A percentile compares a stretch with the other conserved stretches of the same genome.
These are phyloP conservation scores for Ambrosia hybrid DNA, from an alignment of 140 eudicot species.

Conservation along the genomic window DNA sequence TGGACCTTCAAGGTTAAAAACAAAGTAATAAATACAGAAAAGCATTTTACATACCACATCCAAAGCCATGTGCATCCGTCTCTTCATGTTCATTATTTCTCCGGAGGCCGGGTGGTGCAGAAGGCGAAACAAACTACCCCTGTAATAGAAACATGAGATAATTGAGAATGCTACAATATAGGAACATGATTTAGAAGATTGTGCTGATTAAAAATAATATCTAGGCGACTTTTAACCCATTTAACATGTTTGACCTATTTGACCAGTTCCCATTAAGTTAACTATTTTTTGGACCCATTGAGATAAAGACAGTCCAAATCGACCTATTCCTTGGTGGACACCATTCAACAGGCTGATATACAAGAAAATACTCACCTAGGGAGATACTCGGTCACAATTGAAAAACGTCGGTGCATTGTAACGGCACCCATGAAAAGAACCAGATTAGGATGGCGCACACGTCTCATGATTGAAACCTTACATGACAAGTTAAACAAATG, in stretches of 20 bases:
- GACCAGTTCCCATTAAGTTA: background rate
- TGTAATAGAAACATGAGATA: slow-evolving; percentile 18
- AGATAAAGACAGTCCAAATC: background rate
- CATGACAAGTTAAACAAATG: background rate
- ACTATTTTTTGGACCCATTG: background rate
- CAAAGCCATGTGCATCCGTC: slow-evolving; percentile 83
- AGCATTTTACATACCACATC: slow-evolving; percentile 69
- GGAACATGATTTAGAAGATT: background rate
- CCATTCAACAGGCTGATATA: slow-evolving; percentile 1
- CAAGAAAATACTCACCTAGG: slow-evolving; percentile 54
- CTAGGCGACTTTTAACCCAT: background rate
- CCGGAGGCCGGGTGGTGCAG: slow-evolving; percentile 84
- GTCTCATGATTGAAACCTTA: slow-evolving; percentile 94
- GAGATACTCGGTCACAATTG: slow-evolving; percentile 88
- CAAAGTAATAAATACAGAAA: background rate
- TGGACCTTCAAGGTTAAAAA: too few species aligned
- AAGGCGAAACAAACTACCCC: slow-evolving; percentile 87
- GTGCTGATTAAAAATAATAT: background rate
- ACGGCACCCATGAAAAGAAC: slow-evolving; percentile 99
- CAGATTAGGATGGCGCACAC: slow-evolving; percentile 92
- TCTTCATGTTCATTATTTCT: slow-evolving; percentile 67
- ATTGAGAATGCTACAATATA: background rate
- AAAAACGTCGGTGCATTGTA: slow-evolving; percentile 76
- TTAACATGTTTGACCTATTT: background rate
- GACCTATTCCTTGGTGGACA: background rate